These are phyloP conservation scores for Annulohypoxylon stygium DNA, from an alignment of 495 filamentous ascomycete species.

Conservation along the genomic window DNA sequence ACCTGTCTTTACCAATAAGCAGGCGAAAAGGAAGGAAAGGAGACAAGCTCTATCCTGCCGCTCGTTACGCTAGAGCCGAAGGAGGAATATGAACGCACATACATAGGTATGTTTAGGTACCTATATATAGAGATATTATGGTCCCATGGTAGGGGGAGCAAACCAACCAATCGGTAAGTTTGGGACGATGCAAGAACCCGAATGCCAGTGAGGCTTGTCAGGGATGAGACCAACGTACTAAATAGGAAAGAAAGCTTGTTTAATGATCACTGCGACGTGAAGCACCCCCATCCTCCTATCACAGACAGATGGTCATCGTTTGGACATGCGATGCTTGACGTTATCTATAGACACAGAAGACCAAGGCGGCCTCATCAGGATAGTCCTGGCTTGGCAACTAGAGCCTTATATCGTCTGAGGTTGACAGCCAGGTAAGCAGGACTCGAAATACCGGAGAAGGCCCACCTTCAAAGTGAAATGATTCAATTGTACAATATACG, in stretches of 20 bases:
- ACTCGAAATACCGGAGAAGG: background rate
- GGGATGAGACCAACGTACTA: background rate
- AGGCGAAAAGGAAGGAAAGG: background rate
- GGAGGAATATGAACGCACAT: background rate
- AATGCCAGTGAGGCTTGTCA: slow-evolving; percentile 3
- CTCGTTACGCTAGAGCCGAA: background rate
- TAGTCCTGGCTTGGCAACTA: slow-evolving; percentile 3
- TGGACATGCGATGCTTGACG: background rate
- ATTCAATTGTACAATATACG: slow-evolving; percentile 22
- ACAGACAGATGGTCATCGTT: background rate
- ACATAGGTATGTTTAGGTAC: background rate
- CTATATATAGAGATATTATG: background rate
- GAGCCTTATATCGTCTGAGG: background rate
- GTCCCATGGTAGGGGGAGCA: background rate
- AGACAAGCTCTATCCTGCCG: background rate
- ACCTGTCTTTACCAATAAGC: background rate
- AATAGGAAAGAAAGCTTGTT: slow-evolving; percentile 6
- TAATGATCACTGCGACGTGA: background rate
- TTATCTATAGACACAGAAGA: slow-evolving; percentile 5
- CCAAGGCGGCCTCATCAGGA: background rate
- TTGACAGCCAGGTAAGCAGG: background rate
- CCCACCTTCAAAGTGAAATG: slow-evolving; percentile 9
- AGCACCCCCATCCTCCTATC: background rate
- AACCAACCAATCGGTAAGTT: slow-evolving; percentile 7
- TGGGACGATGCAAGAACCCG: slow-evolving; percentile 1